Conservation (phyloP, 1,139 yeast species). For the Nakaseomyces nivariensis region DNA sequence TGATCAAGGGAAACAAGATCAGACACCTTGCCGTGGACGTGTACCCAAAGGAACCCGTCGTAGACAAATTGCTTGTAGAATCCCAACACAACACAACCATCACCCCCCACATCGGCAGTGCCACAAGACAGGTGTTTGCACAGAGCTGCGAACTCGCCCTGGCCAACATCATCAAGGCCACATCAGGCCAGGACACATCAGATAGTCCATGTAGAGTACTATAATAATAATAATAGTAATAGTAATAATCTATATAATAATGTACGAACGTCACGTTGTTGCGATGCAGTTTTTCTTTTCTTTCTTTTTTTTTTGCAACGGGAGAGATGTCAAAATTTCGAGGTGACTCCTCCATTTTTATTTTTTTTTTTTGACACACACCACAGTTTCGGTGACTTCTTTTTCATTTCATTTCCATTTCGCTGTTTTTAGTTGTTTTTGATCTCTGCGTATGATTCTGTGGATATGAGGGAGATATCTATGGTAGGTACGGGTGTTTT, state of each 20-base stretch:
- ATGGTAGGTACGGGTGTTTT: too few species aligned
- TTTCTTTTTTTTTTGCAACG: too few species aligned
- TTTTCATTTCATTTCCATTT: too few species aligned
- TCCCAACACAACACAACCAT: slow-evolving; percentile 48
- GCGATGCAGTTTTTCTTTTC: too few species aligned
- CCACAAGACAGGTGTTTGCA: slow-evolving; percentile 45
- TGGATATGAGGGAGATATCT: too few species aligned
- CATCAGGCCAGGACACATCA: slow-evolving; percentile 2
- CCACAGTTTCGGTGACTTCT: too few species aligned
- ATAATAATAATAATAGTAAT: not conserved
- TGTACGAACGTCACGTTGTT: too few species aligned
- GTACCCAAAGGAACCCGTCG: slow-evolving; percentile 61
- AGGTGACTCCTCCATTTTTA: too few species aligned
- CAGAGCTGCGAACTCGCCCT: slow-evolving; percentile 23
- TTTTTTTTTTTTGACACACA: too few species aligned
- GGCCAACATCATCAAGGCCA: slow-evolving; percentile 11
- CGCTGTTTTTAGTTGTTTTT: too few species aligned
- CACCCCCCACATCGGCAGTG: slow-evolving; percentile 75
- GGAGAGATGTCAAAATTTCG: too few species aligned
- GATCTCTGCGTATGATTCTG: too few species aligned
- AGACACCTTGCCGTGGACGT: slow-evolving; percentile 76
- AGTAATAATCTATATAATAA: not conserved
- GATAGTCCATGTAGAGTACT: not conserved
- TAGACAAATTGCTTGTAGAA: slow-evolving; percentile 40
- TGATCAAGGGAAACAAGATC: slow-evolving; percentile 49